These are phyloP conservation scores for Yarrowia phangngaensis DNA, from an alignment of 805 yeast species.

Conservation along the genomic window DNA sequence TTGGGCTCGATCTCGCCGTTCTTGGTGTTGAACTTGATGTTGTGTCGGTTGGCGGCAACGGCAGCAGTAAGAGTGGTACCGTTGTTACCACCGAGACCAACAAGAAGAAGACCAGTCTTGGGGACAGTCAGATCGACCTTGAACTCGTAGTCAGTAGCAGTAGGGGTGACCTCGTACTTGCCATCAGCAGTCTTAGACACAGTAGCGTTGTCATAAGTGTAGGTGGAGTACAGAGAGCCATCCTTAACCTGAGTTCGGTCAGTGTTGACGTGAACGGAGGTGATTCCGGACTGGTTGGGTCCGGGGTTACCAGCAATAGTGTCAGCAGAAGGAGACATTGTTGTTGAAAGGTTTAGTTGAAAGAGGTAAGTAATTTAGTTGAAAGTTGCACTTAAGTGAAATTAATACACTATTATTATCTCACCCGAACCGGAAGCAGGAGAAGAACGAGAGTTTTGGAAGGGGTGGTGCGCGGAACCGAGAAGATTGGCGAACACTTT, in stretches of 20 bases:
- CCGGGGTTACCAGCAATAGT: conserved; percentile 36
- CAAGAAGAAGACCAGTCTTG: conserved; percentile 82
- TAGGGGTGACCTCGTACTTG: conserved; percentile 62
- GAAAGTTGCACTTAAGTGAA: conserved; percentile 17
- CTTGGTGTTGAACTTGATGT: conserved; percentile 74
- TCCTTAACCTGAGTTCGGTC: conserved; percentile 51
- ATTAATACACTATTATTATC: conserved; percentile 35
- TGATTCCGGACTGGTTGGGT: conserved; percentile 41
- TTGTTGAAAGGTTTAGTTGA: conserved; percentile 27
- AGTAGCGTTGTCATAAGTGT: conserved; percentile 69
- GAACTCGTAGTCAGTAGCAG: conserved; percentile 71
- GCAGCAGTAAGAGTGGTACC: conserved; percentile 90
- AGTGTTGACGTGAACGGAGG: conserved; percentile 53
- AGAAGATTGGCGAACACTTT: conserved; percentile 45
- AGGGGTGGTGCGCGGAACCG: conserved; percentile 46
- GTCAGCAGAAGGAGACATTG: conserved; percentile 37
- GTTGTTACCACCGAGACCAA: conserved; percentile 95
- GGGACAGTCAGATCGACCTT: conserved; percentile 78
- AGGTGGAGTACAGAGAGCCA: conserved; percentile 52
- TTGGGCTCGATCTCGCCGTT: conserved; percentile 72
- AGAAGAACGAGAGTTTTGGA: conserved; percentile 43
- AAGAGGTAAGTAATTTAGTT: conserved; percentile 23
- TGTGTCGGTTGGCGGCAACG: conserved; percentile 75
- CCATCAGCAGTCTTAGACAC: conserved; percentile 54
- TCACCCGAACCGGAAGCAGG: conserved; percentile 42